phyloP scores from a whole-genome alignment of 495 filamentous ascomycete species.

The Aspergillus campestris region DNA sequence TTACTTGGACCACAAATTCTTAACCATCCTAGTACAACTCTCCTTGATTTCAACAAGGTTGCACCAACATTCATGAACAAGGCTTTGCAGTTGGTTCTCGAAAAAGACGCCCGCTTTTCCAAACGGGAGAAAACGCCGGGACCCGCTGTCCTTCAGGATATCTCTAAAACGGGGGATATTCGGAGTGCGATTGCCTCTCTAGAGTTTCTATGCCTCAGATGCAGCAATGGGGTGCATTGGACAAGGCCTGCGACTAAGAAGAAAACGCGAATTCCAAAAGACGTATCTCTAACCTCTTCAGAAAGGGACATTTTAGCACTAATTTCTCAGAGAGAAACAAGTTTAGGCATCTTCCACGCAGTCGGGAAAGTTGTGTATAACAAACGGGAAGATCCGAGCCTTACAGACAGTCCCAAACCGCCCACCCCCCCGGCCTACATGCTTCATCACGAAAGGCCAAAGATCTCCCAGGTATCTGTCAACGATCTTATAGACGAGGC shows the following conservation, averaged over 20 bases:
- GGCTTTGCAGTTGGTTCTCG: constrained; percentile 68
- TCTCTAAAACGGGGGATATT: constrained; percentile 83
- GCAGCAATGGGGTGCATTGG: constrained; percentile 57
- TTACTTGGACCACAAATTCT: constrained; percentile 79
- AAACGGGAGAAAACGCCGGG: constrained; percentile 59
- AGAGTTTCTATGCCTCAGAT: constrained; percentile 77
- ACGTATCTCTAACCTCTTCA: constrained; percentile 51
- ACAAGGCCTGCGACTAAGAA: constrained; percentile 46
- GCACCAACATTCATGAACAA: constrained; percentile 80
- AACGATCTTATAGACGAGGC: constrained; percentile 78
- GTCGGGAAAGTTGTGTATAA: constrained; percentile 94
- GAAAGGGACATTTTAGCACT: constrained; percentile 65
- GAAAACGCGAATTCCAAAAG: constrained; percentile 53
- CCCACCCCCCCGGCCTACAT: constrained; percentile 56
- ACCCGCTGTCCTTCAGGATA: constrained; percentile 58
- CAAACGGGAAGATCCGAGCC: constrained; percentile 52
- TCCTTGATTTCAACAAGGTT: constrained; percentile 87
- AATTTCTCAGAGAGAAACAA: constrained; percentile 77
- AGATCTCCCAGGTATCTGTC: constrained; percentile 59
- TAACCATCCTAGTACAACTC: constrained; percentile 61
- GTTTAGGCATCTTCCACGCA: constrained; percentile 88
- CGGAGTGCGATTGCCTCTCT: constrained; percentile 82
- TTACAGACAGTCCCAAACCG: constrained; percentile 16
- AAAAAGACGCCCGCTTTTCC: constrained; percentile 69
- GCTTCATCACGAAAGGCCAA: constrained; percentile 50